Conservation (phyloP, 371 early-diverging fungal genomes). For the Paramicrosporidium saccamoebae region DNA sequence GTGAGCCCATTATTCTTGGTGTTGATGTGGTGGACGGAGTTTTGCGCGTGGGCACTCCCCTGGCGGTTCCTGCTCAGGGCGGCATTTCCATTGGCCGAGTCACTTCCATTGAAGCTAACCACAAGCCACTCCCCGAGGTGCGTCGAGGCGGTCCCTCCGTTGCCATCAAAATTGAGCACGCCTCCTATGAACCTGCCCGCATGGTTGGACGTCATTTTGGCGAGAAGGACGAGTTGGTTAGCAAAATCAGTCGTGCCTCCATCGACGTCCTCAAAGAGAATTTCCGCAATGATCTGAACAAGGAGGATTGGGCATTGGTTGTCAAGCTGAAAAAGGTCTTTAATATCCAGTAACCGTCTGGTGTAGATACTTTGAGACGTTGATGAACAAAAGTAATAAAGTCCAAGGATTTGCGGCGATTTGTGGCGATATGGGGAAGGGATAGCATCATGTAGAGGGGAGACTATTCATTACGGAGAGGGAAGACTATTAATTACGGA, state of each 20-base stretch:
- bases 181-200: slow-evolving; percentile 51
- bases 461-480: too few relatives aligned
- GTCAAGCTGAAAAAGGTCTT: slow-evolving; percentile 38
- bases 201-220: slow-evolving; percentile 86
- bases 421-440: too few relatives aligned
- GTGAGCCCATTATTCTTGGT: slow-evolving; percentile 90
- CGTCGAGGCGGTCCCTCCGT: slow-evolving; percentile 62
- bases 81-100: slow-evolving; percentile 61
- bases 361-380: too few relatives aligned
- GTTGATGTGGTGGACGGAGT: slow-evolving; percentile 84
- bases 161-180: slow-evolving; percentile 82
- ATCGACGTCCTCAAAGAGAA: slow-evolving; percentile 89
- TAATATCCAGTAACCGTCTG: slow-evolving; percentile 4
- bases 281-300: slow-evolving; percentile 73
- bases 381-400: too few relatives aligned
- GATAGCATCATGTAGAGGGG: too few relatives aligned
- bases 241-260: slow-evolving; percentile 52
- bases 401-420: too few relatives aligned
- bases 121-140: slow-evolving; percentile 46
- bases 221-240: slow-evolving; percentile 41
- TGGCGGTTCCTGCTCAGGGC: slow-evolving; percentile 64
- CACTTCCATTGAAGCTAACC: slow-evolving; percentile 82
- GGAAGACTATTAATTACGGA: too few relatives aligned
- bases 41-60: slow-evolving; percentile 70
- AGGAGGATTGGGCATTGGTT: slow-evolving; percentile 72